Base-by-base conservation (phyloP, 2,329 filamentous ascomycete genomes). In the Corinectria fuckeliana region DNA sequence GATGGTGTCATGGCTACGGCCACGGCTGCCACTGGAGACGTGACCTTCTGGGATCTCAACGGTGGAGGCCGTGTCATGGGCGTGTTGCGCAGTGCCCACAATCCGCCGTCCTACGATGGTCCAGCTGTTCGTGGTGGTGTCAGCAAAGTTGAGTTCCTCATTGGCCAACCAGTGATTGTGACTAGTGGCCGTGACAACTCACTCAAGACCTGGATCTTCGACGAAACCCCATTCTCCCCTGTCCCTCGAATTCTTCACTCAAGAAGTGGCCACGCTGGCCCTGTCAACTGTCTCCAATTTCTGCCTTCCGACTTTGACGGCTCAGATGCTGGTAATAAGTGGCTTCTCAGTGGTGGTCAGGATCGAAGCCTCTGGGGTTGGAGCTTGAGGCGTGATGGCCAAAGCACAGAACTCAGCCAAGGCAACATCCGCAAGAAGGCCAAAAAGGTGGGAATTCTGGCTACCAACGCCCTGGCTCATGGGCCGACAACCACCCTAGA, bases 11-110 rank as follows among this genome's bases (percentile, higher is more conserved):
- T 99, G 93, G 94, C 94, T 7, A 98, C 95, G 0, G 88, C 92
- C 8, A 93, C 91, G 20, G 81, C 82, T 23, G 82, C 85, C 4
- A 93, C 86, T 61, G 94, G 95, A 30, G 95, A 99, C 75, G 86
- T 99, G 42, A 96, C 92, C 0, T 90, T 99, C 64, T 99, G 95
- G 95, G 95, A 99, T 74, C 82, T 99, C 56, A 97, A 97, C 73
- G 85, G 90, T 34, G 93, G 93, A 14, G 93, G 93, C 5, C 88
- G 92, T 68, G 88, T 97, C 56, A 91, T 91, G 78, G 93, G 95
- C 47, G 86, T 96, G 11, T 82, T 99, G 32, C 88, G 93, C 67
- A 91, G 92, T 55, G 95, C 94, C 1, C 95, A 99, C 74, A 92
- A 93, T 66, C 89, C 91, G 5, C 89, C 91, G 4, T 83, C 84